These are phyloP conservation scores for Talaromyces proteolyticus DNA, from an alignment of 495 filamentous ascomycete species.

Conservation along the genomic window DNA sequence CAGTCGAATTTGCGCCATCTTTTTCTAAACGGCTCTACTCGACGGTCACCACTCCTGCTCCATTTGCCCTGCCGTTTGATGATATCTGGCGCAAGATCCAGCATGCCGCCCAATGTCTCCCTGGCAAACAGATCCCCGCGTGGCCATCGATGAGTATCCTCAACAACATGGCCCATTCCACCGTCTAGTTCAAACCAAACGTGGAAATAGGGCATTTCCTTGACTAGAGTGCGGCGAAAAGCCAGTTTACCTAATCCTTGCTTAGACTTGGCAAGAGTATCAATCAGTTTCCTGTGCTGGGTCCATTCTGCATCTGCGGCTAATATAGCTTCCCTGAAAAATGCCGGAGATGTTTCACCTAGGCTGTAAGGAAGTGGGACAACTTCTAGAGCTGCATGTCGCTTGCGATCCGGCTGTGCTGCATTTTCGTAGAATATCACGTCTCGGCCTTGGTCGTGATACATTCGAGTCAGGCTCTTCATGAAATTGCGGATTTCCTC, in stretches of 20 bases:
- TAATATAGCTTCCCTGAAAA: conserved; percentile 93
- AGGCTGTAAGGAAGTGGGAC: conserved; percentile 84
- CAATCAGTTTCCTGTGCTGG: conserved; percentile 90
- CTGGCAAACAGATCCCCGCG: conserved; percentile 89
- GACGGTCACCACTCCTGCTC: conserved; percentile 62
- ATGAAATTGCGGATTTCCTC: conserved; percentile 99
- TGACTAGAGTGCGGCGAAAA: conserved; percentile 76
- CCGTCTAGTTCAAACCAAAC: conserved; percentile 94
- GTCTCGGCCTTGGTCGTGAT: conserved; percentile 82
- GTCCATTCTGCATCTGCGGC: conserved; percentile 86
- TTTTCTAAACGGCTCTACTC: conserved; percentile 75
- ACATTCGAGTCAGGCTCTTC: conserved; percentile 91
- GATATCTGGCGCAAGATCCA: conserved; percentile 75
- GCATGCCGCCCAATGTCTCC: conserved; percentile 89
- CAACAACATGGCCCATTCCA: conserved; percentile 86
- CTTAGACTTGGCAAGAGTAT: conserved; percentile 67
- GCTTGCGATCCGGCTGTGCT: conserved; percentile 67
- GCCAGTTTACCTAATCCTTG: conserved; percentile 71
- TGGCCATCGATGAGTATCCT: conserved; percentile 84
- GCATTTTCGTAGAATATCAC: conserved; percentile 99
- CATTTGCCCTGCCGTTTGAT: conserved; percentile 91
- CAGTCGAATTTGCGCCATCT: conserved; percentile 93
- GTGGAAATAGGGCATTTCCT: conserved; percentile 99
- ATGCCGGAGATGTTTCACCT: conserved; percentile 86
- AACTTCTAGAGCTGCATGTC: conserved; percentile 80